These are phyloP conservation scores for Arthrobotrys entomopaga DNA, from an alignment of 2,329 filamentous ascomycete genomes.

Conservation along the genomic window DNA sequence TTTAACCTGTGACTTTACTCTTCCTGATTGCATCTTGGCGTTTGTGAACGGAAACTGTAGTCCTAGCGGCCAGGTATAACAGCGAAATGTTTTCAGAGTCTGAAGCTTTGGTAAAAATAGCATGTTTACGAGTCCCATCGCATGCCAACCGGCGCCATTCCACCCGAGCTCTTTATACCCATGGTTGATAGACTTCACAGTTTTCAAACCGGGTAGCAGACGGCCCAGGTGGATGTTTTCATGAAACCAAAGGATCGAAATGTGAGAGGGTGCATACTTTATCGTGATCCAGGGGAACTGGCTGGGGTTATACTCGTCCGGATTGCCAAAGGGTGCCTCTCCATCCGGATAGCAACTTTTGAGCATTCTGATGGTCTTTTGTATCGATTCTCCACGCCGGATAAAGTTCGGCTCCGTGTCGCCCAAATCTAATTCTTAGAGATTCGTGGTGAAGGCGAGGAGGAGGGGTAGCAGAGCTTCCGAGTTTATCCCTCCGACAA, in stretches of 20 bases:
- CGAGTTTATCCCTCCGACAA: conserved; percentile 20
- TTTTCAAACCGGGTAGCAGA: neutral
- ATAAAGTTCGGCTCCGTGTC: neutral
- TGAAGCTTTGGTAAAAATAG: neutral
- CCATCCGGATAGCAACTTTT: neutral
- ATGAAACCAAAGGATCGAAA: neutral
- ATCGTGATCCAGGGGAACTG: too few species aligned
- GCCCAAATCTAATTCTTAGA: conserved; percentile 11
- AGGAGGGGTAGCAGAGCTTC: conserved; percentile 12
- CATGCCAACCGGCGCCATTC: neutral
- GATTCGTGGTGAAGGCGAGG: conserved; percentile 21
- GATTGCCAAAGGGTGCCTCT: neutral
- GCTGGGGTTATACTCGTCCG: too few species aligned
- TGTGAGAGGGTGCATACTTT: too few species aligned
- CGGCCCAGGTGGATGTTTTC: neutral
- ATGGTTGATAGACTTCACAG: neutral
- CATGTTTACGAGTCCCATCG: neutral
- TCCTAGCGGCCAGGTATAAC: too few species aligned
- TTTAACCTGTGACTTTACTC: neutral
- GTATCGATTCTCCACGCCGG: neutral
- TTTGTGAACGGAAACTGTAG: too few species aligned
- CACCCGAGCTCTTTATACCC: neutral
- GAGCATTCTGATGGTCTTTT: neutral
- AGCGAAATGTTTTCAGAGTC: too few species aligned
- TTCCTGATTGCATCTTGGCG: too few species aligned